Conservation (phyloP, 2,329 filamentous ascomycete genomes). For the Chaetomiaceae sp. region DNA sequence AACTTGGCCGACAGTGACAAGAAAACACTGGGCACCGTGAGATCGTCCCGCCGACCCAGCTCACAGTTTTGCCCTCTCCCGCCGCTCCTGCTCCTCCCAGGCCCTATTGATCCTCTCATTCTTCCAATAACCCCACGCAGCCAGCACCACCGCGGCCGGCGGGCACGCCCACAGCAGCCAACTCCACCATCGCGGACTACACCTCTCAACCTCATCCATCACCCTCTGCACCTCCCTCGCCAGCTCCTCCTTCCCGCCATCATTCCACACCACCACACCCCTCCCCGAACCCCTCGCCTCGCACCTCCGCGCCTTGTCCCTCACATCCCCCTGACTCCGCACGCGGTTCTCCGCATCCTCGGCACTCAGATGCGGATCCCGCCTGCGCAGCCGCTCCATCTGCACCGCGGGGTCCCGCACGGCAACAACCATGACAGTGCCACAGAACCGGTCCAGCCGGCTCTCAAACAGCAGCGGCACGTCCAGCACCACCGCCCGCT, state of each 20-base stretch:
- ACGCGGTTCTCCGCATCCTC: constrained; percentile 87
- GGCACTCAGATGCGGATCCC: constrained; percentile 71
- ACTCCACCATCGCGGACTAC: constrained; percentile 80
- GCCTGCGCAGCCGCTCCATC: constrained; percentile 67
- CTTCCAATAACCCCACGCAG: constrained; percentile 64
- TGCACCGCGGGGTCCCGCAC: constrained; percentile 75
- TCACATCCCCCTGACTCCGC: constrained; percentile 76
- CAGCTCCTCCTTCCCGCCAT: constrained; percentile 66
- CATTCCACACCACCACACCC: constrained; percentile 88
- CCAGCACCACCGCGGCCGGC: constrained; percentile 64
- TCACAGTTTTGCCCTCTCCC: constrained; percentile 40
- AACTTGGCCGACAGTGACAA: too few relatives aligned
- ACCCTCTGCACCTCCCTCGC: constrained; percentile 59
- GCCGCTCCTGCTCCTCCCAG: constrained; percentile 59
- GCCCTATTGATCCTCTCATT: constrained; percentile 63
- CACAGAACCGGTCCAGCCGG: constrained; percentile 77
- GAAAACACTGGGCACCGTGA: background rate
- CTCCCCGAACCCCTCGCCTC: constrained; percentile 55
- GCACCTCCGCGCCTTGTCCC: constrained; percentile 72
- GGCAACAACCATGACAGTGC: constrained; percentile 78
- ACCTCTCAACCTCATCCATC: constrained; percentile 54
- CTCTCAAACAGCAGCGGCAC: constrained; percentile 89
- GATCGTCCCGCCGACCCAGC: background rate
- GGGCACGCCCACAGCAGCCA: constrained; percentile 64
- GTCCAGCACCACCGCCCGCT: constrained; percentile 88